Evolutionary conservation across 768 basidiomycete genomes (phyloP).

Genomic region (Mycena sanguinolenta): DNA sequence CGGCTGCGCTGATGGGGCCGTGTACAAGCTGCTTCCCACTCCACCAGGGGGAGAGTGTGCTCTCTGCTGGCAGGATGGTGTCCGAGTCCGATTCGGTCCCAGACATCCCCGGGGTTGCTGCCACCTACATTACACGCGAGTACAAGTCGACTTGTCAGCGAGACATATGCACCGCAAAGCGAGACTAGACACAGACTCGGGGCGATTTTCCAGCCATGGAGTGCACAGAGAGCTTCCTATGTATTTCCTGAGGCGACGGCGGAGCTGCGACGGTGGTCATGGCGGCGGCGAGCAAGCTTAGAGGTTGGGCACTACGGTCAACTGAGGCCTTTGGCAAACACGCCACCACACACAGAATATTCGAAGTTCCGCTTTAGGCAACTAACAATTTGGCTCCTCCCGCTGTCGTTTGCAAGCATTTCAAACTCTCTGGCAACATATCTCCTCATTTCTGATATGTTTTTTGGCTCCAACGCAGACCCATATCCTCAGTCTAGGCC

Average conservation of each 20-base stretch:
- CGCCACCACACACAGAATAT: conserved; percentile 7
- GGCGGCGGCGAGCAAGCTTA: conserved; percentile 2
- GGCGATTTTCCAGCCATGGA: conserved; percentile 62
- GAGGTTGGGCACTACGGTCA: neutral
- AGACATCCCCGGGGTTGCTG: conserved; percentile 56
- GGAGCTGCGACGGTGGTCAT: conserved; percentile 62
- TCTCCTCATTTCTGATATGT: neutral
- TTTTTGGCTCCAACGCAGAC: neutral
- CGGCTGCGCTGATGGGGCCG: conserved; percentile 57
- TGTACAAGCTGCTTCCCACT: conserved; percentile 40
- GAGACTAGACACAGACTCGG: conserved; percentile 47
- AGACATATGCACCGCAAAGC: neutral
- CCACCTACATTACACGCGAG: conserved; percentile 6
- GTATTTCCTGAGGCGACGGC: conserved; percentile 88
- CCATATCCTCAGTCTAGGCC: neutral
- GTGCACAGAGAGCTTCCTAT: conserved; percentile 86
- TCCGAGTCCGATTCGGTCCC: conserved; percentile 92
- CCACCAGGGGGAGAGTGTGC: conserved; percentile 50
- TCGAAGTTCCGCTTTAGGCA: conserved; percentile 9
- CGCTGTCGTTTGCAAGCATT: neutral
- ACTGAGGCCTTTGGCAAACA: conserved; percentile 15
- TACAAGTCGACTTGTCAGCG: conserved; percentile 2
- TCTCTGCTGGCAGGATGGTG: conserved; percentile 71
- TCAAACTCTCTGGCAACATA: neutral
- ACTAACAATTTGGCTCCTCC: neutral